Percentiles rank a stretch among this genome's conserved stretches.
Conservation (phyloP, 805 yeast species). For the Candida fluviatilis region DNA sequence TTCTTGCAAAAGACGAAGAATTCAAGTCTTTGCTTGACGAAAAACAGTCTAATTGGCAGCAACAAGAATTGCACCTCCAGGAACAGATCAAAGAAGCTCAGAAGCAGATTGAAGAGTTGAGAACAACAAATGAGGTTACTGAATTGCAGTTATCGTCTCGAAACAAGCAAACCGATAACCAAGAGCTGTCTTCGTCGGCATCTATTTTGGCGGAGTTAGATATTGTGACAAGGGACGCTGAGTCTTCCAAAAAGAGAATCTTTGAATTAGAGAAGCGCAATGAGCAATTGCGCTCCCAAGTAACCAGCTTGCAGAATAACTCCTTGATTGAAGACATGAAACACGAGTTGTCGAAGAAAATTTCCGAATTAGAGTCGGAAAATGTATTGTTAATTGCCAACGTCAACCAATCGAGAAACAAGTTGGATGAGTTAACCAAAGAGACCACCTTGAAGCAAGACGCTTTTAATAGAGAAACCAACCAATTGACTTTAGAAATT, state of each 20-base stretch:
- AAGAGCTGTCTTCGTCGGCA: conserved; percentile 23
- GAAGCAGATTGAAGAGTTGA: conserved; percentile 58
- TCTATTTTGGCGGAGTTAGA: conserved; percentile 52
- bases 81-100: conserved; percentile 50
- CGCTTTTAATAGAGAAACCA: conserved; percentile 41
- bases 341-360: conserved; percentile 41
- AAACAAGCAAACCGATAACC: conserved; percentile 33
- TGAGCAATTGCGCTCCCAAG: conserved; percentile 63
- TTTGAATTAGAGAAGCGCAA: conserved; percentile 74
- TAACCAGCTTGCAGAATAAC: conserved; percentile 53
- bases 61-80: conserved; percentile 50
- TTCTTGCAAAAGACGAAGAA: conserved; percentile 72
- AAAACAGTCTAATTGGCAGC: conserved; percentile 64
- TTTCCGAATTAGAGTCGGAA: conserved; percentile 61
- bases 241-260: conserved; percentile 61
- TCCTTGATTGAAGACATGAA: conserved; percentile 35
- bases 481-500: conserved; percentile 48
- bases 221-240: conserved; percentile 70
- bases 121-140: conserved; percentile 61
- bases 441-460: conserved; percentile 32
- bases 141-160: conserved; percentile 53
- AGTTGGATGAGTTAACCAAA: conserved; percentile 16
- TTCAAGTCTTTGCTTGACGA: conserved; percentile 66
- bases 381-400: conserved; percentile 59
- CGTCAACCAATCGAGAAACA: conserved; percentile 46